phyloP scores from a whole-genome alignment of 2,329 filamentous ascomycete genomes.

The Aspergillus sclerotialis region DNA sequence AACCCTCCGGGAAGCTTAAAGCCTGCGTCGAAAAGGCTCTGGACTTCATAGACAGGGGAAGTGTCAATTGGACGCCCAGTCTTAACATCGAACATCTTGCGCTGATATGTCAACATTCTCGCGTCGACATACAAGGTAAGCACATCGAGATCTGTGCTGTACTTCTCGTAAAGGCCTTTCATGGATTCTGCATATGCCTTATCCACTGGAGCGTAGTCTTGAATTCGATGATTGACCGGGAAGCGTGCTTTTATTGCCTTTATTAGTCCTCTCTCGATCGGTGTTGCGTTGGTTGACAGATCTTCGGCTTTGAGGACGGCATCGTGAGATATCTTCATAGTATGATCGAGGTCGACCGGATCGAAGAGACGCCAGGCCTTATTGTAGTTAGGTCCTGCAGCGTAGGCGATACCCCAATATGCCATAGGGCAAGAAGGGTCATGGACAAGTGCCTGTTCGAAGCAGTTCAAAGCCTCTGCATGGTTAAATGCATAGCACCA shows the following conservation, averaged over 20 bases:
- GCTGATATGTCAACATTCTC: no score
- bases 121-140: no score
- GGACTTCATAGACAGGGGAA: no score
- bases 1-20: slow-evolving; percentile 38
- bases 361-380: slow-evolving; percentile 71
- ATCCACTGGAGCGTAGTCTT: neutral
- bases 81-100: no score
- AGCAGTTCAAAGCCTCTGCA: slow-evolving; percentile 31
- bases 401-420: slow-evolving; percentile 48
- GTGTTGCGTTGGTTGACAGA: slow-evolving; percentile 30
- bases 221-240: slow-evolving; percentile 39
- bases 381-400: slow-evolving; percentile 70
- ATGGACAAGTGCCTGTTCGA: slow-evolving; percentile 25
- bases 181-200: no score
- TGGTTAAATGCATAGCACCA: slow-evolving; percentile 36
- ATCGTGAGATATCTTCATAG: slow-evolving; percentile 43
- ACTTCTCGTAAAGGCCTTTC: no score
- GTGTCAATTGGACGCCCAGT: no score
- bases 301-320: slow-evolving; percentile 41
- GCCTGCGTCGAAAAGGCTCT: no score
- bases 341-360: slow-evolving; percentile 46
- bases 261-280: slow-evolving; percentile 57
- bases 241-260: slow-evolving; percentile 57
- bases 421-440: slow-evolving; percentile 34
- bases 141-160: no score